These are phyloP conservation scores for Eucalyptus paniculata DNA, from an alignment of 345 rosid species.

Conservation along the genomic window DNA sequence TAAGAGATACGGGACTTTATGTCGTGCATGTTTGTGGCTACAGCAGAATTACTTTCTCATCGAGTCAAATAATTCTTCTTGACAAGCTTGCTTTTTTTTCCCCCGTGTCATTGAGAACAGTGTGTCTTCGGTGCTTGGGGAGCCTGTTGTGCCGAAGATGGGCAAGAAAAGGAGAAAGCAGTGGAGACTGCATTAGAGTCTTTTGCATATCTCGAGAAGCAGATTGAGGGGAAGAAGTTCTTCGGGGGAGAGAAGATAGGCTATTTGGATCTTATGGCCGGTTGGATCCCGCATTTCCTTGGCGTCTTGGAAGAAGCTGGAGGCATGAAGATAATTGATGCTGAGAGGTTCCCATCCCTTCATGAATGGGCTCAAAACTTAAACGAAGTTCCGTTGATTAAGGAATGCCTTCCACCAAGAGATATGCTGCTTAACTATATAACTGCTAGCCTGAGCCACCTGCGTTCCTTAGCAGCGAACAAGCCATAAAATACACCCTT, in stretches of 20 bases:
- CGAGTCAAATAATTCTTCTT: background rate
- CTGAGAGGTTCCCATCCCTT: conserved; percentile 9
- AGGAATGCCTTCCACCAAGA: conserved; percentile 12
- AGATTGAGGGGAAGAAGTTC: conserved; percentile 12
- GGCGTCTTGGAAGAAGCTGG: conserved; percentile 19
- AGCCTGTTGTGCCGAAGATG: conserved; percentile 13
- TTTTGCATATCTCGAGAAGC: conserved; percentile 10
- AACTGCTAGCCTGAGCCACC: background rate
- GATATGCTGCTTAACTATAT: background rate
- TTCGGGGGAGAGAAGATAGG: conserved; percentile 20
- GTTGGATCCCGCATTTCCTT: conserved; percentile 16
- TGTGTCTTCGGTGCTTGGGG: background rate
- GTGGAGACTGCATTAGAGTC: conserved; percentile 3
- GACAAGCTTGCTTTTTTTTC: background rate
- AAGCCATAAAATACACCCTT: background rate
- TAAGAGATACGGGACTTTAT: background rate
- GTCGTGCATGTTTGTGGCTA: background rate
- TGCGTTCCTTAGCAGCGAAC: conserved; percentile 7
- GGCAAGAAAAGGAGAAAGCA: conserved; percentile 8
- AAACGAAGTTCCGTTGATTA: conserved; percentile 1
- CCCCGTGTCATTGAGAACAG: background rate
- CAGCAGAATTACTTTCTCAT: background rate
- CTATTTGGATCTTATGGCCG: conserved; percentile 11
- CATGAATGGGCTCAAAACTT: conserved; percentile 9
- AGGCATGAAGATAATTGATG: conserved; percentile 13